A percentile compares a stretch with the other conserved stretches of the same genome.
Evolutionary conservation across 2,329 filamentous ascomycete species (phyloP).

Genomic region (Zymoseptoria crescenta): DNA sequence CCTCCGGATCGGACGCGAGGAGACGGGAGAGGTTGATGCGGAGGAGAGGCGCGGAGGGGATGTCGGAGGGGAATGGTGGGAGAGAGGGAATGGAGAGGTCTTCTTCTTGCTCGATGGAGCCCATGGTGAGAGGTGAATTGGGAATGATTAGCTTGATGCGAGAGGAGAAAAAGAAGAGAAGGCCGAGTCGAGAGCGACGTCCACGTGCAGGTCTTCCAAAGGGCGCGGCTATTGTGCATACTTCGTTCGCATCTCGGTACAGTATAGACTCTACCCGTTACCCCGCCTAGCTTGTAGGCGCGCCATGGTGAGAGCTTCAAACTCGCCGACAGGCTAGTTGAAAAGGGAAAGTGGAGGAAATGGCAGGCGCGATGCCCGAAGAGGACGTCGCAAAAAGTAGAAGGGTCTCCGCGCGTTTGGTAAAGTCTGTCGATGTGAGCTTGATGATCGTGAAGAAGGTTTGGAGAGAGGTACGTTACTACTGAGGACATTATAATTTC

Average conservation of each 20-base stretch:
- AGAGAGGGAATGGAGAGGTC: slow-evolving; percentile 10
- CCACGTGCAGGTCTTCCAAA: not conserved
- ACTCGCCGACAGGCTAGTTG: not conserved
- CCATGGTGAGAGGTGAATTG: slow-evolving; percentile 2
- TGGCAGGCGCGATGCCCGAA: not conserved
- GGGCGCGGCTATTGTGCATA: not conserved
- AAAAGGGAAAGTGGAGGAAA: not conserved
- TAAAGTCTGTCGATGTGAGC: not conserved
- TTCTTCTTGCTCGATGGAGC: slow-evolving; percentile 4
- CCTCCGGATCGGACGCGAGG: slow-evolving; percentile 28
- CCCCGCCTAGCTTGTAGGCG: not conserved
- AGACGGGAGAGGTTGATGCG: slow-evolving; percentile 36
- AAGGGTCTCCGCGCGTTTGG: not conserved
- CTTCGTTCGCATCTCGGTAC: not conserved
- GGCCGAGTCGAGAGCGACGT: not conserved
- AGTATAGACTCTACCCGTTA: not conserved
- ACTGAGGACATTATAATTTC: not conserved
- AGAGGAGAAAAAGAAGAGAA: not conserved
- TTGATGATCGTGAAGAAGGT: not conserved
- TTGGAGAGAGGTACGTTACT: not conserved
- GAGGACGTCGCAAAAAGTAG: not conserved
- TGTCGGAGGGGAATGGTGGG: slow-evolving; percentile 36
- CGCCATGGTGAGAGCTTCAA: not conserved
- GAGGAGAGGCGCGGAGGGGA: slow-evolving; percentile 39
- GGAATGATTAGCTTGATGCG: not conserved